Conservation (phyloP, 345 rosid genomes). For the Brassica juncea region DNA sequence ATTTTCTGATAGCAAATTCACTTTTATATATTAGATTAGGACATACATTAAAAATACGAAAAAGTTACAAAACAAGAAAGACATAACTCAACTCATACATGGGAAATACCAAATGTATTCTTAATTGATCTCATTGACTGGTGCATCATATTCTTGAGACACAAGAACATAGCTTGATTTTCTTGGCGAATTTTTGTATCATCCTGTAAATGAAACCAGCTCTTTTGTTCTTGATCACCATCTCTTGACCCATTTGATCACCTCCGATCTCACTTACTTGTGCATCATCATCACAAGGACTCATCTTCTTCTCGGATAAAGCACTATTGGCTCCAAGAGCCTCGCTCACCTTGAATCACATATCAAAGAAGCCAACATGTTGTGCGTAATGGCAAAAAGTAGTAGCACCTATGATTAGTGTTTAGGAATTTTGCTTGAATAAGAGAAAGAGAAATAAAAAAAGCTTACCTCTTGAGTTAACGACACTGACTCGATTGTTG, state of each 20-base stretch:
- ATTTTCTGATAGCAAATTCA: background rate
- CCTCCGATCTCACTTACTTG: background rate
- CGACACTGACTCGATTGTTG: background rate
- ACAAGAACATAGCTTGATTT: conserved; percentile 1
- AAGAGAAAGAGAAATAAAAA: background rate
- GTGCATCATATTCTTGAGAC: background rate
- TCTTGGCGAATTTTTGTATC: background rate
- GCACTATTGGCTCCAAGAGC: background rate
- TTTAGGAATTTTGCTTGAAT: background rate
- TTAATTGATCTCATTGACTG: background rate
- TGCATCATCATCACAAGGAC: background rate
- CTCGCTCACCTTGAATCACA: conserved; percentile 12
- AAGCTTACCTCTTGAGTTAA: conserved; percentile 6
- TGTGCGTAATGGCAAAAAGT: background rate
- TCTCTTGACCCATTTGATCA: background rate
- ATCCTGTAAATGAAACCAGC: conserved; percentile 14
- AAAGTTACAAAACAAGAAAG: background rate
- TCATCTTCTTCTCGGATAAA: background rate
- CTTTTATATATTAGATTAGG: background rate
- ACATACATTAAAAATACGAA: background rate
- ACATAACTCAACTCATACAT: background rate
- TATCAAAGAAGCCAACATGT: background rate
- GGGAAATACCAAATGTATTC: background rate
- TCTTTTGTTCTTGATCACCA: background rate
- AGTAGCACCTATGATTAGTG: background rate